Evolutionary conservation across 1,139 yeast species (phyloP).

Genomic region (Zygotorulaspora mrakii): DNA sequence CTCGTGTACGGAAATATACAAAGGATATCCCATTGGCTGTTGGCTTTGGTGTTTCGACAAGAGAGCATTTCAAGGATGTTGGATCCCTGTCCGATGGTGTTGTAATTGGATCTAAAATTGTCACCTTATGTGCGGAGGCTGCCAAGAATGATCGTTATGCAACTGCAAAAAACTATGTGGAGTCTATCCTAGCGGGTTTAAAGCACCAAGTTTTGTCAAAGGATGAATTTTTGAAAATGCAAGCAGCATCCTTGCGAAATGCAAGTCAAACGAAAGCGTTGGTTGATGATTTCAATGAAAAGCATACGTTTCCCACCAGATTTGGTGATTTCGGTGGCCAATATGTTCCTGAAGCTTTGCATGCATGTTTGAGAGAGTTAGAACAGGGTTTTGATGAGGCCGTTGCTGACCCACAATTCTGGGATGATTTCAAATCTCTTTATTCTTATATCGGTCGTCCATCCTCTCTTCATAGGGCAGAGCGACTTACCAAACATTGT

Average conservation of each 20-base stretch:
- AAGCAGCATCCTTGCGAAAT: slow-evolving; percentile 33
- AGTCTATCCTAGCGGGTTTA: slow-evolving; percentile 65
- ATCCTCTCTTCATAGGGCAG: slow-evolving; percentile 85
- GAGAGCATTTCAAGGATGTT: slow-evolving; percentile 82
- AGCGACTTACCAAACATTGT: slow-evolving; percentile 78
- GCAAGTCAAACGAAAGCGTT: slow-evolving; percentile 28
- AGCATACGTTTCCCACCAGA: slow-evolving; percentile 59
- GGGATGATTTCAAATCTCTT: slow-evolving; percentile 84
- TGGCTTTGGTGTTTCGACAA: slow-evolving; percentile 93
- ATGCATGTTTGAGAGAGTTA: slow-evolving; percentile 83
- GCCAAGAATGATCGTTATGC: slow-evolving; percentile 55
- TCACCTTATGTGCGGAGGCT: slow-evolving; percentile 64
- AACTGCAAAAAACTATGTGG: slow-evolving; percentile 63
- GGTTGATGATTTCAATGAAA: slow-evolving; percentile 48
- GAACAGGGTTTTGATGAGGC: slow-evolving; percentile 86
- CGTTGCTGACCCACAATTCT: slow-evolving; percentile 80
- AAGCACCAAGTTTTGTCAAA: slow-evolving; percentile 34
- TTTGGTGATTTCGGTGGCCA: slow-evolving; percentile 98
- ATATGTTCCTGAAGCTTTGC: slow-evolving; percentile 94
- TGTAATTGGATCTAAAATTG: slow-evolving; percentile 86
- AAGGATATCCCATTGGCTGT: slow-evolving; percentile 86
- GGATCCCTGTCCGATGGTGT: slow-evolving; percentile 87
- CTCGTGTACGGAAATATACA: slow-evolving; percentile 69
- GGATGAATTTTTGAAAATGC: slow-evolving; percentile 30
- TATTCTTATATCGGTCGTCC: slow-evolving; percentile 96